Percentiles rank a stretch among this genome's conserved stretches.
Evolutionary conservation across 2,329 filamentous ascomycete genomes (phyloP).

Genomic region (Colletotrichum musicola): DNA sequence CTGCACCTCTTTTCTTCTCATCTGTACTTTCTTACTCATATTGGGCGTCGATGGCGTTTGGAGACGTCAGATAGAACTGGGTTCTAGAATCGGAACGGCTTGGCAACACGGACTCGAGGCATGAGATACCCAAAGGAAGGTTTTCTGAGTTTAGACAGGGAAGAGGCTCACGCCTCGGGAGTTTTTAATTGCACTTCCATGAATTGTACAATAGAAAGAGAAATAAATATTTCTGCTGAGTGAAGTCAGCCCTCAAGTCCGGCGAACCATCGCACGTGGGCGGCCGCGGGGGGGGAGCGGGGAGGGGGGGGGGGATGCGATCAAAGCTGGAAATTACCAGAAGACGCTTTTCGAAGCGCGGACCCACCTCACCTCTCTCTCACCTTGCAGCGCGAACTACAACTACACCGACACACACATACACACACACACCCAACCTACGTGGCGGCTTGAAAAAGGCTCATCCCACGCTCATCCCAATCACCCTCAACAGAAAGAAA

Average conservation of each 20-base stretch:
- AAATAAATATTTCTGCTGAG: background rate
- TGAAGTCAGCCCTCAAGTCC: background rate
- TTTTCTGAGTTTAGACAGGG: background rate
- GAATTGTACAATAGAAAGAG: background rate
- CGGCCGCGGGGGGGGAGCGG: no score
- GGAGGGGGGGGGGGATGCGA: background rate
- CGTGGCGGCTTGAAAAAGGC: slow-evolving; percentile 7
- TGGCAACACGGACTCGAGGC: background rate
- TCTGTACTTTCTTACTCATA: slow-evolving; percentile 5
- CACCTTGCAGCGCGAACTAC: slow-evolving; percentile 10
- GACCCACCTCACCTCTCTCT: slow-evolving; percentile 22
- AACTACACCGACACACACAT: slow-evolving; percentile 5
- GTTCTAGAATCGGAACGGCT: background rate
- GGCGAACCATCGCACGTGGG: background rate
- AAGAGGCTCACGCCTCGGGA: slow-evolving; percentile 4
- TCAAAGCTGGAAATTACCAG: slow-evolving; percentile 22
- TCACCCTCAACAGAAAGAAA: background rate
- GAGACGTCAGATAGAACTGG: background rate
- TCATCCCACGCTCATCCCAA: slow-evolving; percentile 10
- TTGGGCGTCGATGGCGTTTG: slow-evolving; percentile 22
- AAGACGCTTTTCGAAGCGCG: slow-evolving; percentile 17
- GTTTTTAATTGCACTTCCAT: background rate
- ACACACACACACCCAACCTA: background rate
- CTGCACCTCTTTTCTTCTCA: background rate
- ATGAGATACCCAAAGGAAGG: slow-evolving; percentile 23